These are phyloP conservation scores for Pluteus cervinus DNA, from an alignment of 768 basidiomycete genomes.

Conservation along the genomic window DNA sequence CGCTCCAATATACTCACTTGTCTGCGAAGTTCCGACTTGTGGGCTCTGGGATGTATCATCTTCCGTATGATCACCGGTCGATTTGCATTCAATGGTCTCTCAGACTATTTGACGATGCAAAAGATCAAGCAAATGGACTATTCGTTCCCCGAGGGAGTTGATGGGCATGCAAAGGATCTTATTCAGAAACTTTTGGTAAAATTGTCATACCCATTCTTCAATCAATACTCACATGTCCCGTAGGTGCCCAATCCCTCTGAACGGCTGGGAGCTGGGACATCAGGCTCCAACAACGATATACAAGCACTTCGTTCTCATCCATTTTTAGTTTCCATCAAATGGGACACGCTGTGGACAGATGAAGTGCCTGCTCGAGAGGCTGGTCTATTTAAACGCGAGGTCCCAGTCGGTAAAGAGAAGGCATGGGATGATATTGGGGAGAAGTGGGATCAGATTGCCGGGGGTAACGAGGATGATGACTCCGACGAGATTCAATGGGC, in stretches of 20 bases:
- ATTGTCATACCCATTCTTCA: not conserved
- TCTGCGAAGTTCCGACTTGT: slow-evolving; percentile 74
- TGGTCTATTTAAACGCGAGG: slow-evolving; percentile 49
- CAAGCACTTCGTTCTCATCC: slow-evolving; percentile 50
- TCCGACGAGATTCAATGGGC: slow-evolving; percentile 50
- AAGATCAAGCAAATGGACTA: slow-evolving; percentile 89
- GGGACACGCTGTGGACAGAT: slow-evolving; percentile 64
- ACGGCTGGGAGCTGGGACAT: slow-evolving; percentile 52
- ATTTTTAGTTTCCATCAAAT: slow-evolving; percentile 54
- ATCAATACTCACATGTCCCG: slow-evolving; percentile 9
- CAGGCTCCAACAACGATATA: slow-evolving; percentile 31
- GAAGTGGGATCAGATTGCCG: slow-evolving; percentile 46
- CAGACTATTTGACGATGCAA: slow-evolving; percentile 93
- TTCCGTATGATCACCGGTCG: slow-evolving; percentile 90
- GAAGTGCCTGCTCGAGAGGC: slow-evolving; percentile 51
- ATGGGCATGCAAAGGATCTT: slow-evolving; percentile 74
- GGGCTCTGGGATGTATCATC: slow-evolving; percentile 92
- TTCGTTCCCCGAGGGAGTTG: slow-evolving; percentile 81
- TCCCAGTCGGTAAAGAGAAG: slow-evolving; percentile 19
- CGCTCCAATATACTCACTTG: slow-evolving; percentile 8
- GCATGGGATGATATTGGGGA: slow-evolving; percentile 52
- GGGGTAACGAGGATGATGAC: slow-evolving; percentile 21
- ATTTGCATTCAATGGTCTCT: slow-evolving; percentile 87
- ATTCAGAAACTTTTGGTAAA: slow-evolving; percentile 69
- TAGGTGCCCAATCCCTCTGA: slow-evolving; percentile 53